Evolutionary conservation across 352 stramenopile genomes (phyloP), one percentile per base, ranked within the genome.

Genomic region (Globisporangium polare): DNA sequence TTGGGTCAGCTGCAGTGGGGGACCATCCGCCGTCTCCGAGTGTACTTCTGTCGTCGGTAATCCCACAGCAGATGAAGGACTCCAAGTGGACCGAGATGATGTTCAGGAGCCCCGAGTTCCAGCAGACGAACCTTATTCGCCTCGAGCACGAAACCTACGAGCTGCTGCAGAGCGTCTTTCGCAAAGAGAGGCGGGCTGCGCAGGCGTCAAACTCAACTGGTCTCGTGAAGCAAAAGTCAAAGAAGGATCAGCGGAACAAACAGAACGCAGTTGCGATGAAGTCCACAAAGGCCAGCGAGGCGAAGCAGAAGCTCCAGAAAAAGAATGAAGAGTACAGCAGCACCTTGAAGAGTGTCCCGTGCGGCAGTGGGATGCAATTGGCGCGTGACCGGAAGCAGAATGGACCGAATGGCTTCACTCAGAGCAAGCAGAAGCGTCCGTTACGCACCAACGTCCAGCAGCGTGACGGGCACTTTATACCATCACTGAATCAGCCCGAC

Each of bases 51-150:
- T 53, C 42, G 0, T 58, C 53, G 20, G 55, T 63, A 35, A 6
- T 63, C 7, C 45, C 39, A 1, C 6, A 22, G 29, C 24, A 62
- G 29, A 58, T 67, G 3, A 66, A 71, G 18, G 18, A 55, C 31
- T 77, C 70, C 10, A 83, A 79, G 49, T 83, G 74, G 74, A 73
- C 70, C 39, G 70, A 75, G 22, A 80, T 80, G 67, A 60, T 83
- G 29, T 55, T 64, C 46, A 65, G 71, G 9, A 72, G 71, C 0
- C 75, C 73, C 10, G 41, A 65, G 8, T 84, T 84, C 26, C 66
- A 75, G 57, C 75, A 84, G 35, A 53, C 56, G 20, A 67, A 53
- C 3, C 46, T 84, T 9, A 63, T 67, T 22, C 56, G 51, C 18
- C 53, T 84, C 18, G 75, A 84, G 42, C 37, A 67, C 7, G 75